Percentiles rank a stretch among this genome's conserved stretches.
phyloP scores from a whole-genome alignment of 352 stramenopile genomes.

The Aphanomyces cochlioides region DNA sequence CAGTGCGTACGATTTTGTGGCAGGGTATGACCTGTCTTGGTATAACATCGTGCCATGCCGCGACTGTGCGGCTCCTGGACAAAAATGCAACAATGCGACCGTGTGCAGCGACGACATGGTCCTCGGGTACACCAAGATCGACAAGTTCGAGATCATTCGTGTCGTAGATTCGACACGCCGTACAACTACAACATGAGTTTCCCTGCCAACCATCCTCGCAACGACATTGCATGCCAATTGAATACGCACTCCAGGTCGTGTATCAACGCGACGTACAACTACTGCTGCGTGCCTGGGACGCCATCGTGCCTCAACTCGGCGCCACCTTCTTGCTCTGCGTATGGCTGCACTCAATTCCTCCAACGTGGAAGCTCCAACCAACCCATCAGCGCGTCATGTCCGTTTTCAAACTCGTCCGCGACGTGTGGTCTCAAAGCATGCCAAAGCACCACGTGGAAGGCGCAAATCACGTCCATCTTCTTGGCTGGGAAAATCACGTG shows the following conservation, averaged over 20 bases:
- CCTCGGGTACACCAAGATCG: not conserved
- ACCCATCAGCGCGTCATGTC: not conserved
- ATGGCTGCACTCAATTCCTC: not conserved
- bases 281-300: constrained; percentile 8
- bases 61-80: not conserved
- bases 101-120: constrained; percentile 12
- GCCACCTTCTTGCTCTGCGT: not conserved
- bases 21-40: not conserved
- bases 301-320: not conserved
- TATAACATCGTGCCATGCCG: not conserved
- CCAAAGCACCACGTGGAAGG: not conserved
- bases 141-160: too few relatives aligned
- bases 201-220: too few relatives aligned
- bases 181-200: too few relatives aligned
- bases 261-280: constrained; percentile 12
- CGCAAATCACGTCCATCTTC: constrained; percentile 15
- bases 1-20: not conserved
- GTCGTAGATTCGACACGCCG: too few relatives aligned
- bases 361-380: not conserved
- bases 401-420: constrained; percentile 5
- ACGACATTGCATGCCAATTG: not conserved
- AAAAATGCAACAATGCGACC: constrained; percentile 11
- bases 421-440: not conserved
- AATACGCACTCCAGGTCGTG: constrained; percentile 15
- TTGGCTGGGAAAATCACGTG: constrained; percentile 7